Conservation (phyloP, 192 early-diverging fungal species). For the Phlyctochytrium planicorne region DNA sequence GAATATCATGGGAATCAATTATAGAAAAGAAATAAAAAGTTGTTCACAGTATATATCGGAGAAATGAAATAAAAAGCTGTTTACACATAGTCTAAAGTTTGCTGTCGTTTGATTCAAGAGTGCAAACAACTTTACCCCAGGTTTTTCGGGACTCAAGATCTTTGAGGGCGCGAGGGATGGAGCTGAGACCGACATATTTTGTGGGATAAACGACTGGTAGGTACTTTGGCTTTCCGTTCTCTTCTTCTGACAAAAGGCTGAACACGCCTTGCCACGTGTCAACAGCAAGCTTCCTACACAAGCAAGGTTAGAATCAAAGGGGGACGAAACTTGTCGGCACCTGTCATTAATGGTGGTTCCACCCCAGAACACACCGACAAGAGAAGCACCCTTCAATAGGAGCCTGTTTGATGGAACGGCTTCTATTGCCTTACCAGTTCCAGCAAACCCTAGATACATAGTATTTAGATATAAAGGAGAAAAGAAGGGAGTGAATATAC, state of each 20-base stretch:
- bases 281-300: no score
- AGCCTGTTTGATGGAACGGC: conserved; percentile 76
- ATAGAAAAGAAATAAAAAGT: no score
- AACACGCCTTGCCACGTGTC: conserved; percentile 62
- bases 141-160: conserved; percentile 69
- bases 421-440: conserved; percentile 57
- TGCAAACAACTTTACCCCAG: conserved; percentile 83
- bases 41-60: no score
- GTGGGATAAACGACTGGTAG: neutral
- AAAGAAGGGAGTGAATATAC: no score
- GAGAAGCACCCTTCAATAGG: conserved; percentile 69
- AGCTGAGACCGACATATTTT: conserved; percentile 41
- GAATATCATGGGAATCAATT: no score
- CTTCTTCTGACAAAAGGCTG: neutral
- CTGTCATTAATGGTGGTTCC: conserved; percentile 61
- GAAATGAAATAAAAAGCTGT: no score
- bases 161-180: conserved; percentile 63
- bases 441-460: no score
- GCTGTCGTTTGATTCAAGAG: no score
- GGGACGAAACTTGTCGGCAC: no score
- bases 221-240: neutral
- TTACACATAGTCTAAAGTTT: no score
- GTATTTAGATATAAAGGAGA: no score
- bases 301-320: no score
- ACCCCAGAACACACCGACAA: conserved; percentile 73